Base-by-base conservation (phyloP, 257 asterid genomes). In the Plantago elongata region DNA sequence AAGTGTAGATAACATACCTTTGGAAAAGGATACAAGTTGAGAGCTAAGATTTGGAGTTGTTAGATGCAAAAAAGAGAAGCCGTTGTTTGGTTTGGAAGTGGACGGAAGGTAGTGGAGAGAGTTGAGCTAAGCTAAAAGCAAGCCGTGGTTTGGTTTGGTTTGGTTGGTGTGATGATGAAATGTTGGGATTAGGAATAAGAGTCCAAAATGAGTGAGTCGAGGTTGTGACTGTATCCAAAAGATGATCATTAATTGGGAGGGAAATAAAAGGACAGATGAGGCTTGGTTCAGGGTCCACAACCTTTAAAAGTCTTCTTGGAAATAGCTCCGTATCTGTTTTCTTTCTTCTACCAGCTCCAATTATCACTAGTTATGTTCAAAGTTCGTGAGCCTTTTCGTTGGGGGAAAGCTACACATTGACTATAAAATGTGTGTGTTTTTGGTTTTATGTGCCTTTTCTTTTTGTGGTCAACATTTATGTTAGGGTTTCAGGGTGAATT, bases 231-330 rank as follows among this genome's bases (percentile, higher is more conserved):
- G 61, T 40, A 70, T 61, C 27, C 27, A 27, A 6, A 9, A 51
- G 0, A 18, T 67, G 5, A 34, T 34, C 78, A 78, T 78, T 78
- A n/a, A 78, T 27, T 78, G 78, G 66, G 80, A 64, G 75, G 79
- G 82, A 73, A 58, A 59, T 5, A 47, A 34, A 0, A 34, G 40
- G 40, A 34, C 40, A 34, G 40, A 34, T 34, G 40, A 34, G 40
- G 27, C 27, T 22, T 22, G 27, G 27, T 22, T 34, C 4, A 4
- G 40, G 40, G 40, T 1, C 40, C 40, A 34, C 27, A 22, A 1
- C 1, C 40, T 34, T 34, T 5, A 34, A 34, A 34, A 34, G 40
- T 7, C 40, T 34, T 34, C 40, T 34, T 34, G 40, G 40, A 34
- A 34, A 34, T 34, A 34, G 40, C 5, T 34, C 5, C 40, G 40